phyloP scores from a whole-genome alignment of 1,284 basidiomycete species.

The Ceratobasidium sp. region DNA sequence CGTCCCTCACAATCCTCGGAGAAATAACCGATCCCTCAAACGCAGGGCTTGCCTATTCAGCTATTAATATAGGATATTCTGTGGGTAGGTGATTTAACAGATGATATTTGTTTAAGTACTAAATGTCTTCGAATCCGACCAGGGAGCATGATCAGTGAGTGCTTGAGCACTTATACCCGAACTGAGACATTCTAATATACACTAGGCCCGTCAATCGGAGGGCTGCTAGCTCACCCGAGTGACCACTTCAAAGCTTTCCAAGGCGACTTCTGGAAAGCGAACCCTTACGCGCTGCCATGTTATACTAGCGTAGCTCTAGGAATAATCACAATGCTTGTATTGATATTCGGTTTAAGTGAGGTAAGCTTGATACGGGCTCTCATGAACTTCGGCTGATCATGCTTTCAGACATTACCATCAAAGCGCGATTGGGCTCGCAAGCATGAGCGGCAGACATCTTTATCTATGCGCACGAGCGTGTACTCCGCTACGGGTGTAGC shows the following conservation, averaged over 20 bases:
- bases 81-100: conserved; percentile 2
- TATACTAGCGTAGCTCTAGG: conserved; percentile 2
- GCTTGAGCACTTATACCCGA: background rate
- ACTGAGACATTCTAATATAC: background rate
- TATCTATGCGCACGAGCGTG: conserved; percentile 29
- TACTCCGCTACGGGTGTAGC: conserved; percentile 10
- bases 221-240: conserved; percentile 20
- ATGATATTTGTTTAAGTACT: background rate
- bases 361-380: background rate
- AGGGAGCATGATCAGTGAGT: conserved; percentile 29
- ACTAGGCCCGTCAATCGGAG: conserved; percentile 31
- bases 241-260: conserved; percentile 20
- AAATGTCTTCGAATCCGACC: background rate
- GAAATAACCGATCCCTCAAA: conserved; percentile 20
- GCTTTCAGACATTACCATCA: conserved; percentile 14
- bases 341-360: background rate
- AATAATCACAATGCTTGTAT: background rate
- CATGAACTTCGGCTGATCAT: background rate
- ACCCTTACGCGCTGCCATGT: conserved; percentile 31
- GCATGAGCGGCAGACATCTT: conserved; percentile 4
- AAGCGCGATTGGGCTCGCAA: conserved; percentile 29
- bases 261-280: conserved; percentile 29
- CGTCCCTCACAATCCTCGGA: conserved; percentile 27
- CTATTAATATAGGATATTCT: conserved; percentile 23
- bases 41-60: conserved; percentile 1